Conservation (phyloP, 768 basidiomycete genomes). For the Boletus huronensis region DNA sequence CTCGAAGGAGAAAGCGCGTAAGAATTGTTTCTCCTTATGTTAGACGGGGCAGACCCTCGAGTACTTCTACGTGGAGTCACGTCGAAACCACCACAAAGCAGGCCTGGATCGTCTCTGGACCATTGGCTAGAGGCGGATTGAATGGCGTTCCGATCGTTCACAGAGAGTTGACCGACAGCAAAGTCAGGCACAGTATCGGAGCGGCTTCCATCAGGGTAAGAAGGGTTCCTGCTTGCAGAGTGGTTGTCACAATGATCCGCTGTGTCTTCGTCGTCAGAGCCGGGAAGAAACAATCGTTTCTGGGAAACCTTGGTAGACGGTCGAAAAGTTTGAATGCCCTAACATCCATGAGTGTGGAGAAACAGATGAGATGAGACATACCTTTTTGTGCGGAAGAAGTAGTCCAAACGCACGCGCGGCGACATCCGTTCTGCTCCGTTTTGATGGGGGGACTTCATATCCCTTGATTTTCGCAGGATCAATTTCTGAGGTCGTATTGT, state of each 20-base stretch:
- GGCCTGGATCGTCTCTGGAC: constrained; percentile 6
- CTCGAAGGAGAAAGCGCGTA: constrained; percentile 24
- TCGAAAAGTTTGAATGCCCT: constrained; percentile 1
- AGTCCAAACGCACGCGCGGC: neutral
- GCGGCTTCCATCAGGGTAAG: constrained; percentile 27
- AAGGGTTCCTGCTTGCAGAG: neutral
- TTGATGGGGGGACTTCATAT: constrained; percentile 11
- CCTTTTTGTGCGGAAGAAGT: constrained; percentile 9
- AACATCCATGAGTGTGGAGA: constrained; percentile 9
- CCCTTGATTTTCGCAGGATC: constrained; percentile 37
- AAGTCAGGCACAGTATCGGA: constrained; percentile 28
- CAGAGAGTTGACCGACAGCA: neutral
- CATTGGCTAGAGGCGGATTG: constrained; percentile 6
- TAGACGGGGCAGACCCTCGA: neutral
- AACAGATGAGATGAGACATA: constrained; percentile 3
- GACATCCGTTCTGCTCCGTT: constrained; percentile 14
- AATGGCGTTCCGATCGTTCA: neutral
- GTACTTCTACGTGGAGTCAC: neutral
- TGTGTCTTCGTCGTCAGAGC: constrained; percentile 11
- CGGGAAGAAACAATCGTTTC: constrained; percentile 19
- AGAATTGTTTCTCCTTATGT: constrained; percentile 4
- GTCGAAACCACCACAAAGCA: neutral
- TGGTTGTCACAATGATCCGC: neutral
- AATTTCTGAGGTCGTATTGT: constrained; percentile 30
- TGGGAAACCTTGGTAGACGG: neutral